Evolutionary conservation across 371 early-diverging fungal genomes (phyloP).

Genomic region (Rhizomucor miehei): DNA sequence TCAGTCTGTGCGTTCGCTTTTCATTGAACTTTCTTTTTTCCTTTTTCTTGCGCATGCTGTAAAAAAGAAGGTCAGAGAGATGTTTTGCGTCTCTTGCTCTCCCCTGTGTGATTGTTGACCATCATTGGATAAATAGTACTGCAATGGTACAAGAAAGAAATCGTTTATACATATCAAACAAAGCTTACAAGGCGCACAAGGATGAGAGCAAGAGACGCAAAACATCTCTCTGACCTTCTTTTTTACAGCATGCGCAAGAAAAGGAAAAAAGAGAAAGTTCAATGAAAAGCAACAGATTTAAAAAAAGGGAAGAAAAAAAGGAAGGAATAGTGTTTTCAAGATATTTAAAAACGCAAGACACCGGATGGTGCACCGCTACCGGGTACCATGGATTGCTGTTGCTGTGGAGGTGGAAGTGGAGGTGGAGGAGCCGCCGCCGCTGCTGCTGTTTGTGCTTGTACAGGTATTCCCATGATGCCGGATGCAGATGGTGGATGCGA

Average conservation of each 20-base stretch:
- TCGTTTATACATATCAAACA: conserved; percentile 1
- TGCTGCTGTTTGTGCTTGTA: background rate
- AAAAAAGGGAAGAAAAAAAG: conserved; percentile 1
- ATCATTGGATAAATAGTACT: background rate
- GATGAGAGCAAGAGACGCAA: background rate
- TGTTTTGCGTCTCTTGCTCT: too few relatives aligned
- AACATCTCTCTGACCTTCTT: background rate
- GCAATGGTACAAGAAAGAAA: conserved; percentile 4
- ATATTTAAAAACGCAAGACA: conserved; percentile 13
- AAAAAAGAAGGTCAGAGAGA: too few relatives aligned
- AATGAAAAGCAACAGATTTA: conserved; percentile 5
- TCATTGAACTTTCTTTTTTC: too few relatives aligned
- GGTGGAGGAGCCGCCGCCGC: conserved; percentile 3
- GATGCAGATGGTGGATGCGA: background rate
- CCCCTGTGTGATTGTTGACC: too few relatives aligned
- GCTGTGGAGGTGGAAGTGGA: conserved; percentile 7
- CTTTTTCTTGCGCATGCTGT: too few relatives aligned
- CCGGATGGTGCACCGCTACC: conserved; percentile 8
- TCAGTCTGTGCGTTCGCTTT: too few relatives aligned
- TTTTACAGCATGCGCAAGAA: background rate
- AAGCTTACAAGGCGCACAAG: background rate
- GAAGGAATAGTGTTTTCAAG: background rate
- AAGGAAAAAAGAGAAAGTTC: background rate
- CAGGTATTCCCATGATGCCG: conserved; percentile 8
- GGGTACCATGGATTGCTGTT: conserved; percentile 13